Evolutionary conservation across 495 filamentous ascomycete species (phyloP).

Genomic region (Pyrenula aspistea): DNA sequence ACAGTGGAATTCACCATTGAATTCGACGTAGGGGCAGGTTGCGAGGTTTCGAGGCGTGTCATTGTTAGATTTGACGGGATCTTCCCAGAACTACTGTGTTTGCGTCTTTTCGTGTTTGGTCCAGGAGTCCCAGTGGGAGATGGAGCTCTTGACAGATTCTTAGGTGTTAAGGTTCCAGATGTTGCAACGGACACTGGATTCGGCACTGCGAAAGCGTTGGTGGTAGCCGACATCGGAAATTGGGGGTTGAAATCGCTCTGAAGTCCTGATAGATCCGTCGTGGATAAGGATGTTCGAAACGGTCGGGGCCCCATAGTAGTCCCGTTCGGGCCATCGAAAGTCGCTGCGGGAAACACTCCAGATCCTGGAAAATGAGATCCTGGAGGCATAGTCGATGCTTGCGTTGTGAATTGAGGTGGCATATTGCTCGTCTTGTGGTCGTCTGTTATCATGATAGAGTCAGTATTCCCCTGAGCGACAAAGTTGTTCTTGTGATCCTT

Average conservation of each 20-base stretch:
- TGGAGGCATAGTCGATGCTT: constrained; percentile 27
- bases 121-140: constrained; percentile 52
- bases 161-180: constrained; percentile 42
- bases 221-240: constrained; percentile 20
- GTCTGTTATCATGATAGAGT: constrained; percentile 88
- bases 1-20: constrained; percentile 17
- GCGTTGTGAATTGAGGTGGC: constrained; percentile 20
- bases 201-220: constrained; percentile 22
- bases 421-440: constrained; percentile 78
- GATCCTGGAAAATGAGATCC: constrained; percentile 30
- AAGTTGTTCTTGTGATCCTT: constrained; percentile 65
- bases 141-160: constrained; percentile 56
- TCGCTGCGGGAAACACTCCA: constrained; percentile 30
- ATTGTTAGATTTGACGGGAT: constrained; percentile 64
- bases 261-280: constrained; percentile 41
- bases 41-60: constrained; percentile 57
- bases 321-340: constrained; percentile 18
- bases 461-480: constrained; percentile 73
- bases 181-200: constrained; percentile 24
- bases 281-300: constrained; percentile 22
- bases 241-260: constrained; percentile 36
- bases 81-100: constrained; percentile 53
- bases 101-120: constrained; percentile 59
- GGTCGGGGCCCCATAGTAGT: constrained; percentile 12
- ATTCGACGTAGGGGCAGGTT: constrained; percentile 18